Base-by-base conservation (phyloP, 208 protist species). In the Wallacemonas sp. region DNA sequence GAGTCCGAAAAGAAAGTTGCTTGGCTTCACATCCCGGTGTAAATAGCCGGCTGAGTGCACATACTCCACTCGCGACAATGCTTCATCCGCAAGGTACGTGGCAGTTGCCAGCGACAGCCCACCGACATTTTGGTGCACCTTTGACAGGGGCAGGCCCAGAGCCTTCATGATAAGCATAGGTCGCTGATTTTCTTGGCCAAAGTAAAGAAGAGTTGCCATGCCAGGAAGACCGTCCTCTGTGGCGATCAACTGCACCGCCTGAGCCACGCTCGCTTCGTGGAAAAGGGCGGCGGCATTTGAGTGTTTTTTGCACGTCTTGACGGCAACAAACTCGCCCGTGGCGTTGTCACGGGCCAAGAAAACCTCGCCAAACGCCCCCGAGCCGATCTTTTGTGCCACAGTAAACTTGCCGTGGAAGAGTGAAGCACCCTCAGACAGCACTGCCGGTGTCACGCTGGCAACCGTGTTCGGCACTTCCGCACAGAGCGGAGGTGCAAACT, bases 1-100 rank as follows among this genome's bases (percentile, higher is more conserved):
- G n/a, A 84, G 66, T 8, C 99, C 98, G 50, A 99, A 94, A 10
- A 99, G 79, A 63, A 99, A 99, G 83, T 99, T 99, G 74, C 99
- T 98, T 13, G 99, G 99, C 79, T 99, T 99, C 34, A 98, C 86
- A 76, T 99, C 97, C 30, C 98, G 86, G 73, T 99, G 98, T 48
- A 99, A 89, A 68, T 99, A 99, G 57, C 94, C 93, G 44, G 98
- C 97, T 1, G 77, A 85, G 80, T 99, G 98, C 21, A 99, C 71
- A 73, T 96, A 98, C 83, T 99, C 94, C 13, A 99, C 66, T n/a
- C 98, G 77, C 9, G 78, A 82, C 32, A 99, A 70, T 83, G 99
- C 94, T 73, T 99, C 98, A 63, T 99, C 94, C 9, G 95, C 98
- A 1, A 99, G 69, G 97, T 99, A 98, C 5, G 98, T 79, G 8